These are phyloP conservation scores for Peronospora farinosa DNA, from an alignment of 352 stramenopile species.

Conservation along the genomic window DNA sequence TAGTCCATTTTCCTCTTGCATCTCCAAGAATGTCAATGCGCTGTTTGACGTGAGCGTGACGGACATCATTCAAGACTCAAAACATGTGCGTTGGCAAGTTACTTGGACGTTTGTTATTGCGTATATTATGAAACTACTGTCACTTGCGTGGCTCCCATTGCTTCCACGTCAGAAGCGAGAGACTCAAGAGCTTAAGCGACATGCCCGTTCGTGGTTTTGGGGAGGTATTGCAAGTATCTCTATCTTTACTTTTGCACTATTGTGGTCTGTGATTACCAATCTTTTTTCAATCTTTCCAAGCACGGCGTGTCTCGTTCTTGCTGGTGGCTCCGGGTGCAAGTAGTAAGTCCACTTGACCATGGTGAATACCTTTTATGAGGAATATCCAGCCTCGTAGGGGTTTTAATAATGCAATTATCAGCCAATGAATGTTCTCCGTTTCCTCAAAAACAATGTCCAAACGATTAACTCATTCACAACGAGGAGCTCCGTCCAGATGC, in stretches of 20 bases:
- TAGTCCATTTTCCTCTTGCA: constrained; percentile 35
- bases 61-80: constrained; percentile 33
- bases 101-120: constrained; percentile 37
- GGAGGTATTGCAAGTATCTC: constrained; percentile 30
- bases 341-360: neutral
- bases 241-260: constrained; percentile 38
- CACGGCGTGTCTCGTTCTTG: constrained; percentile 52
- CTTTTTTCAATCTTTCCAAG: constrained; percentile 47
- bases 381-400: no score
- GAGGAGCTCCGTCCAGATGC: constrained; percentile 24
- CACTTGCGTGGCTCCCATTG: constrained; percentile 43
- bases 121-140: constrained; percentile 45
- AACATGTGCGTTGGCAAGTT: constrained; percentile 30
- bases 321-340: constrained; percentile 48
- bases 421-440: constrained; percentile 8
- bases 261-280: constrained; percentile 57
- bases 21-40: constrained; percentile 38
- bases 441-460: neutral
- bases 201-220: constrained; percentile 28
- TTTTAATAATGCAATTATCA: constrained; percentile 11
- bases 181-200: constrained; percentile 40
- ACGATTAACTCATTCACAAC: constrained; percentile 9
- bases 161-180: constrained; percentile 54
- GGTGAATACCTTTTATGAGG: no score
- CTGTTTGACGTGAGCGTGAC: constrained; percentile 33